Base-by-base conservation (phyloP, 2,329 filamentous ascomycete genomes). In the Simplicillium aogashimaense region DNA sequence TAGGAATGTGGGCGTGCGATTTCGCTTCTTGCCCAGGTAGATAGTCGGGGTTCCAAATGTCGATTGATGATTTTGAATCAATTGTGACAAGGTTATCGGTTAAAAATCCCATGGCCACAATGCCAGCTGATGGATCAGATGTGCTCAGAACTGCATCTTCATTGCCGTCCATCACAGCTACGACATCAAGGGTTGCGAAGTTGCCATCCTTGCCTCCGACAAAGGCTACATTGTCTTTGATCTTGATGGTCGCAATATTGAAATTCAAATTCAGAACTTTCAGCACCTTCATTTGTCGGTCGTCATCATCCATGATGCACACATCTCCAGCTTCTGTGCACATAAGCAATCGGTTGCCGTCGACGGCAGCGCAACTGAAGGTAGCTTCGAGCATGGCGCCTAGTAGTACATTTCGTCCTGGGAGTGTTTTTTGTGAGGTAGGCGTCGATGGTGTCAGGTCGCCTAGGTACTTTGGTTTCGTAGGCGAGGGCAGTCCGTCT, bases 271-370 rank as follows among this genome's bases (percentile, higher is more conserved):
- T 73, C 30, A 79, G 70, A 29, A 87, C 69, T 43, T 79, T 78
- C 34, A 71, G 67, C 36, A 95, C 66, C 49, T 78, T 85, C 59
- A 84, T 83, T 45, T 79, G 76, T 45, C 80, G 81, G 38, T 76
- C 78, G 28, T 73, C 75, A 48, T 94, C 85, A 46, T 95, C 84
- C 28, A 95, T 68, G 25, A 94, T 67, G 59, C 90, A 97, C n/a
- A 98, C 69, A 53, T 94, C 83, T 20, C 92, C 92, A 43, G 78
- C 76, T 53, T 95, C 89, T 3, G 90, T 86, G 62, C 87, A 92
- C 33, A 97, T 69, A 32, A 97, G 74, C 14, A 88, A 83, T 51
- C 81, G 83, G 33, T 73, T 74, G 29, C 85, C 77, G 30, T 83
- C 81, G 29, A 95, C 74, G 13, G 80, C 76, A 5, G 87, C 79